phyloP scores from a whole-genome alignment of 1,284 basidiomycete species.

The Cutaneotrichosporon dermatis region DNA sequence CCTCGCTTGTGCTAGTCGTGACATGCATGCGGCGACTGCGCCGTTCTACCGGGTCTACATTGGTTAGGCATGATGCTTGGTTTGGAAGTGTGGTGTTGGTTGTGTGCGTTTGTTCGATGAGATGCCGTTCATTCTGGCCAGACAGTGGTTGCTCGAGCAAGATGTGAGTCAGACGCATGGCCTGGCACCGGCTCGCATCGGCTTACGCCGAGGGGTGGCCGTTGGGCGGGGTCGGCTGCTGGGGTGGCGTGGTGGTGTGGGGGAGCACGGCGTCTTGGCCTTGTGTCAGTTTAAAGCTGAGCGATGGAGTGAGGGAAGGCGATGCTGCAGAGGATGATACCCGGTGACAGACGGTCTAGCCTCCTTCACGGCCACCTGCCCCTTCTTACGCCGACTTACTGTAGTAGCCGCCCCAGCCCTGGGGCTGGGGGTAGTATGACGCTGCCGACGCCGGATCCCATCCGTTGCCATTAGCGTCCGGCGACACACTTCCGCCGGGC shows the following conservation, averaged over 20 bases:
- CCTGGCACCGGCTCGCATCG: no score
- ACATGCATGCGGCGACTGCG: neutral
- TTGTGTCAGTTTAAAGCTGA: neutral
- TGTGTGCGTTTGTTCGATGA: neutral
- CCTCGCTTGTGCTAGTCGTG: neutral
- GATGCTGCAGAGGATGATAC: no score
- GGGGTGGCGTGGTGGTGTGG: neutral
- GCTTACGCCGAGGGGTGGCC: slow-evolving; percentile 1
- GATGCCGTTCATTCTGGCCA: no score
- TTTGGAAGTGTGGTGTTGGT: neutral
- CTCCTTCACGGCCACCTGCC: no score
- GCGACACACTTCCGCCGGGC: slow-evolving; percentile 2
- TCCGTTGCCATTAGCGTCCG: slow-evolving; percentile 15
- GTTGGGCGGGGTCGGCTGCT: slow-evolving; percentile 10
- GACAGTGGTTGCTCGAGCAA: no score
- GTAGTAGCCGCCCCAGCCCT: slow-evolving; percentile 42
- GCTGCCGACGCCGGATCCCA: slow-evolving; percentile 35
- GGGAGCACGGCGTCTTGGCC: slow-evolving; percentile 4
- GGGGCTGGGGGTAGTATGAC: slow-evolving; percentile 35
- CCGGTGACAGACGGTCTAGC: no score
- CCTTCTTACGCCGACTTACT: slow-evolving; percentile 25
- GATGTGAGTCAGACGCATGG: no score
- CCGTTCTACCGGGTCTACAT: neutral
- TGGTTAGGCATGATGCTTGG: neutral
- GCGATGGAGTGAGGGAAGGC: no score